Conservation (phyloP, 2,329 filamentous ascomycete genomes). For the Sphaerulina populicola region DNA sequence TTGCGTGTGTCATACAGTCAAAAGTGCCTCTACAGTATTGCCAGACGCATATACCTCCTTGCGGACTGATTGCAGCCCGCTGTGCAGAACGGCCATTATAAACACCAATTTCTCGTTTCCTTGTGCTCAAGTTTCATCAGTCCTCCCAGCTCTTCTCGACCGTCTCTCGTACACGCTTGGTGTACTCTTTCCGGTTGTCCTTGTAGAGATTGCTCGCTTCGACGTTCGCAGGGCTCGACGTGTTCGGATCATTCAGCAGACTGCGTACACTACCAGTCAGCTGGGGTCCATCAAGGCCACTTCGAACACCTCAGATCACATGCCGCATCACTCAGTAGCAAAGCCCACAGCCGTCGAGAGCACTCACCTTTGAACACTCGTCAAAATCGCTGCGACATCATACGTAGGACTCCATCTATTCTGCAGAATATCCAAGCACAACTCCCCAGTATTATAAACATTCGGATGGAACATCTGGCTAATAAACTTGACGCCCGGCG, state of each 20-base stretch:
- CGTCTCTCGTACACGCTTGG: slow-evolving; percentile 87
- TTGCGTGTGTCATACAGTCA: neutral
- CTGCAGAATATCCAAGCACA: slow-evolving; percentile 93
- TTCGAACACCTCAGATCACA: no score
- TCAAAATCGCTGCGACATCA: slow-evolving; percentile 92
- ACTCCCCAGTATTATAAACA: slow-evolving; percentile 91
- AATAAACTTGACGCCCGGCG: slow-evolving; percentile 95
- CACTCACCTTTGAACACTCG: slow-evolving; percentile 85
- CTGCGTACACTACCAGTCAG: slow-evolving; percentile 40
- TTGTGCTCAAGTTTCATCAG: neutral
- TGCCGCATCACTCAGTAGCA: neutral
- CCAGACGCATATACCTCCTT: neutral
- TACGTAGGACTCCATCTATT: slow-evolving; percentile 99
- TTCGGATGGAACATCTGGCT: slow-evolving; percentile 99
- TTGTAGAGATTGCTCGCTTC: slow-evolving; percentile 98
- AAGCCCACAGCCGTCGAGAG: neutral
- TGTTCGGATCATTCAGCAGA: slow-evolving; percentile 94
- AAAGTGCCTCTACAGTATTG: neutral
- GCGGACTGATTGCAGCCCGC: neutral
- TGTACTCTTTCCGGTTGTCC: slow-evolving; percentile 93
- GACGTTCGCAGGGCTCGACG: slow-evolving; percentile 94
- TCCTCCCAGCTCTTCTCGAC: slow-evolving; percentile 99
- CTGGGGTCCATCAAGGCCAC: neutral
- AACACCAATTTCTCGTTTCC: neutral
- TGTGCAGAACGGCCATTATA: neutral